Percentiles rank a stretch among this genome's conserved stretches.
These are phyloP conservation scores for Torulaspora franciscae DNA, from an alignment of 805 yeast genomes.

Conservation along the genomic window DNA sequence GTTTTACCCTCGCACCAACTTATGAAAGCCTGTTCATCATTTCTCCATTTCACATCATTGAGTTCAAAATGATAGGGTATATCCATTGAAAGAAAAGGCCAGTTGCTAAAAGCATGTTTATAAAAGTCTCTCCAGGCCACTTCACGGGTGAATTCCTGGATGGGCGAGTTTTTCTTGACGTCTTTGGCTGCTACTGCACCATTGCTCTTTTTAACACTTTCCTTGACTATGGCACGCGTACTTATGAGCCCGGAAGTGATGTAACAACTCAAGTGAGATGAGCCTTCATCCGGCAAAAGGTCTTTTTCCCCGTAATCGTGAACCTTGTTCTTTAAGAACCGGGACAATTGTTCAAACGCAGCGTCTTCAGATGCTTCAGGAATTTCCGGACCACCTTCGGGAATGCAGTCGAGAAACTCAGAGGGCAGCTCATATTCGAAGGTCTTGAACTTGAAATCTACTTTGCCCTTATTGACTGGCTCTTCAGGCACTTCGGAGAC, in stretches of 20 bases:
- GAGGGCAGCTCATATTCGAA: conserved; percentile 19
- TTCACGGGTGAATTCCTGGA: conserved; percentile 47
- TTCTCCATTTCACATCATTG: conserved; percentile 42
- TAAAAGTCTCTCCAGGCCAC: conserved; percentile 58
- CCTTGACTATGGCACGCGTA: conserved; percentile 38
- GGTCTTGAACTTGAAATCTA: conserved; percentile 8
- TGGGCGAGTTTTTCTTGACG: conserved; percentile 35
- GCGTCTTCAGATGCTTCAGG: conserved; percentile 21
- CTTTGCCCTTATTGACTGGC: conserved; percentile 9
- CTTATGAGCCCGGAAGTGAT: conserved; percentile 46
- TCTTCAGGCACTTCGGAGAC: background rate
- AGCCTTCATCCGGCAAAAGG: conserved; percentile 16
- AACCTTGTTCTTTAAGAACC: conserved; percentile 15
- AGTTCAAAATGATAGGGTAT: conserved; percentile 45
- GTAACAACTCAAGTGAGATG: conserved; percentile 44
- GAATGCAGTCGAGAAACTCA: conserved; percentile 18
- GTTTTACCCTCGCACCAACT: conserved; percentile 52
- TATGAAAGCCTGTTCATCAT: conserved; percentile 39
- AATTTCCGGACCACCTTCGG: conserved; percentile 10
- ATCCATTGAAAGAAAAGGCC: conserved; percentile 51
- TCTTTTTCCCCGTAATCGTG: conserved; percentile 22
- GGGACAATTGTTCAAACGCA: conserved; percentile 18
- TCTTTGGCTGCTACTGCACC: conserved; percentile 21
- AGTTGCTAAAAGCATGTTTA: conserved; percentile 43
- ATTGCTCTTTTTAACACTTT: conserved; percentile 27